Evolutionary conservation across 1,284 basidiomycete species (phyloP).

Genomic region (Pulchroboletus neoregius): DNA sequence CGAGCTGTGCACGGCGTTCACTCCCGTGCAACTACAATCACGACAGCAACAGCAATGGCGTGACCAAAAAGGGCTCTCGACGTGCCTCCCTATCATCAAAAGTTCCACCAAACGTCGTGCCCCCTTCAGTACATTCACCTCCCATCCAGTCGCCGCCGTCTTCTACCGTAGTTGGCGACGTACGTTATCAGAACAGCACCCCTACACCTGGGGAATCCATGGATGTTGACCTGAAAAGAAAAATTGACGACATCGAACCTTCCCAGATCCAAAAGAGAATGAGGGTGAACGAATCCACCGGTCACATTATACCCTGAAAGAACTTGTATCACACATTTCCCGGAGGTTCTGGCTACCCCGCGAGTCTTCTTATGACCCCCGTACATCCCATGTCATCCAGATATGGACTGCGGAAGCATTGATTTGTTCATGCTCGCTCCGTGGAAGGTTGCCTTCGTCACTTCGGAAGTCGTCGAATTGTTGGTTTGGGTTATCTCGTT

Average conservation of each 20-base stretch:
- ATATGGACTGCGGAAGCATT: constrained; percentile 31
- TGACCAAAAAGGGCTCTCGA: constrained; percentile 45
- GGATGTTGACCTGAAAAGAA: constrained; percentile 37
- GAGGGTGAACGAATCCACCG: constrained; percentile 33
- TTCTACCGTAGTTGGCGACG: constrained; percentile 32
- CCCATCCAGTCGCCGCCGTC: constrained; percentile 48
- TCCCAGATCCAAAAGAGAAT: constrained; percentile 38
- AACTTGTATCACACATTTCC: constrained; percentile 13
- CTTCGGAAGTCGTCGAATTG: constrained; percentile 29
- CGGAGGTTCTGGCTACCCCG: constrained; percentile 25
- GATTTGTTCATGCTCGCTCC: constrained; percentile 26
- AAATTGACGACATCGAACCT: constrained; percentile 35
- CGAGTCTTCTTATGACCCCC: constrained; percentile 23
- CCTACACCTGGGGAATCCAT: constrained; percentile 24
- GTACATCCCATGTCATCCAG: constrained; percentile 24
- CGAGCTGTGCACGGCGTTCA: constrained; percentile 69
- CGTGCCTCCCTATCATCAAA: constrained; percentile 48
- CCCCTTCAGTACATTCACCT: constrained; percentile 48
- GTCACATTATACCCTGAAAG: constrained; percentile 33
- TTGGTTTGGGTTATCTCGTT: constrained; percentile 34
- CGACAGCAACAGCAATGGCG: constrained; percentile 44
- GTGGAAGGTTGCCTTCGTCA: constrained; percentile 31
- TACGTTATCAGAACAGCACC: constrained; percentile 32
- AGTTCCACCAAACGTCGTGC: constrained; percentile 35
- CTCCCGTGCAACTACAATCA: constrained; percentile 76